These are phyloP conservation scores for Selaginella moellendorffii DNA, from an alignment of 75 land plant species.

Conservation along the genomic window DNA sequence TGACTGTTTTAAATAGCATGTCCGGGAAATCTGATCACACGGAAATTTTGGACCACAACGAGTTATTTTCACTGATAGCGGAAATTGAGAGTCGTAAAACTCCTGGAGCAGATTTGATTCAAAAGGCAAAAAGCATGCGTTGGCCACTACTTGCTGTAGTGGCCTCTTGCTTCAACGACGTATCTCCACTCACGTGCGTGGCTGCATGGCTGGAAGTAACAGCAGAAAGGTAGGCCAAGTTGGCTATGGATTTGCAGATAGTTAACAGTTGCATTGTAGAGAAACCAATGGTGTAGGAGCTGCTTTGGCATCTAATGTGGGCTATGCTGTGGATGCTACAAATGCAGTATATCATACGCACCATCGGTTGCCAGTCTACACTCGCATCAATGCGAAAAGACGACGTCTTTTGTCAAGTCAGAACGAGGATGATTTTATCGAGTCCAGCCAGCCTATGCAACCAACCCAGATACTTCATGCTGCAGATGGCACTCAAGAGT, in stretches of 20 bases:
- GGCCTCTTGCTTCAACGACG: constrained; percentile 90
- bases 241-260: background rate
- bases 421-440: background rate
- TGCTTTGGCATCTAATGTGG: constrained; percentile 57
- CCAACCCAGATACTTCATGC: background rate
- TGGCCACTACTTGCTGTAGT: constrained; percentile 92
- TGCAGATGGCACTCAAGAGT: constrained; percentile 32
- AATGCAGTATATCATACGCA: constrained; percentile 35
- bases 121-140: constrained; percentile 65
- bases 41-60: constrained; percentile 19
- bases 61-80: constrained; percentile 79
- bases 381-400: constrained; percentile 65
- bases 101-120: constrained; percentile 61
- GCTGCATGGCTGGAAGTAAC: constrained; percentile 96
- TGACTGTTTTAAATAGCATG: constrained; percentile 67
- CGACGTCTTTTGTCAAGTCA: constrained; percentile 36
- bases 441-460: background rate
- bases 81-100: constrained; percentile 60
- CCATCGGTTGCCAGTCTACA: constrained; percentile 27
- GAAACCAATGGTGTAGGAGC: constrained; percentile 55
- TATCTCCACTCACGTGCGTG: constrained; percentile 67
- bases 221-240: constrained; percentile 63
- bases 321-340: constrained; percentile 83
- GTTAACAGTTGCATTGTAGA: background rate
- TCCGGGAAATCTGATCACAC: constrained; percentile 40